Evolutionary conservation across 805 yeast species (phyloP), one percentile per base, ranked within the genome.

Genomic region (Suhomyces prunicola): DNA sequence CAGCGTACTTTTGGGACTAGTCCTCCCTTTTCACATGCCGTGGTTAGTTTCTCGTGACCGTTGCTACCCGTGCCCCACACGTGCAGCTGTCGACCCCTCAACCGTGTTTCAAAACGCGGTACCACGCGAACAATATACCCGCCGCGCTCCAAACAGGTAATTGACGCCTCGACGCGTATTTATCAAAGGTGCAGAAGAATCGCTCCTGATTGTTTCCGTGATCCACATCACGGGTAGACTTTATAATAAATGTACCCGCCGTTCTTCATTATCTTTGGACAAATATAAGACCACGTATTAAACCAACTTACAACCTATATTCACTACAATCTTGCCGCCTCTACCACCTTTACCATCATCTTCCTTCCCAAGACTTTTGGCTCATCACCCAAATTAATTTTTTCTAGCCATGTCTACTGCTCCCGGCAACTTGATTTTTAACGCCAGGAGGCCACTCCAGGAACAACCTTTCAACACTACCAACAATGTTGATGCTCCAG

Each of bases 401-500:
- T 29, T 26, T 2, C 5, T 29, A 29, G 33, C 33, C 33, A 50
- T 44, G 48, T 50, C 52, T 31, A 44, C 48, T 22, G 52, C 48
- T 33, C 52, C 52, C 26, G 52, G 48, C 22, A 50, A 44, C 19
- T 26, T 50, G 44, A 26, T 33, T 42, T 50, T 44, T 23, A 36
- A 45, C 19, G 22, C 44, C 39, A 50, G 52, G 39, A 52, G 47
- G 31, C 55, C 60, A 23, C 54, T 58, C 26, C 57, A 49, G 42
- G 57, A 50, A 26, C 54, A 57, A 47, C 48, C 50, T 27, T 31
- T 51, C 49, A 51, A 54, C 51, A 39, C 15, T 4, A 22, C 52
- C 35, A 35, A 46, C 50, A 50, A 24, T 22, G 48, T 35, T 29
- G n/a, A 42, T 13, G 44, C 19, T 27, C 19, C 19, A 19, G 24